Conservation (phyloP, 2,329 filamentous ascomycete species). For the Colletotrichum chlorophyti region DNA sequence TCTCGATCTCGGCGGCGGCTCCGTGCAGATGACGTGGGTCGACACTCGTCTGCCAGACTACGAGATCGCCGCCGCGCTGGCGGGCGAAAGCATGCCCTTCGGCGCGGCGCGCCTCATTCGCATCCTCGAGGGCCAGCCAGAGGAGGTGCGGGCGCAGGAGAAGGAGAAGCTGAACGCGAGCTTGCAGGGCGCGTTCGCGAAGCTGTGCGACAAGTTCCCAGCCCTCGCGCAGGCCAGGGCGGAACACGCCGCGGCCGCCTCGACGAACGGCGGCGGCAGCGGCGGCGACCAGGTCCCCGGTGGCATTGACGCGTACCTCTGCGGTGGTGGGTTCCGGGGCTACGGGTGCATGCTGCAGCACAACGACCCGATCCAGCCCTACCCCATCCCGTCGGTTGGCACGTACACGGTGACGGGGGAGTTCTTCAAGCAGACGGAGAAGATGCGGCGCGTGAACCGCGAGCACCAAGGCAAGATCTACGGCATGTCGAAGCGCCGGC, state of each 20-base stretch:
- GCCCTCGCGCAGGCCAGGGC: constrained; percentile 48
- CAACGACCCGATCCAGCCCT: constrained; percentile 74
- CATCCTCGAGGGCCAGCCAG: constrained; percentile 50
- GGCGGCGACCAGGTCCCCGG: constrained; percentile 33
- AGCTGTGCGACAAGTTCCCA: constrained; percentile 56
- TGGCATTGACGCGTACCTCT: constrained; percentile 79
- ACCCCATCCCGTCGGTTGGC: constrained; percentile 84
- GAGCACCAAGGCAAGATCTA: constrained; percentile 66
- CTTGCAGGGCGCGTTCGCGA: constrained; percentile 66
- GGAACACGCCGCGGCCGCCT: constrained; percentile 33
- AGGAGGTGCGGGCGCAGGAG: constrained; percentile 51
- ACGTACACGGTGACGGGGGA: constrained; percentile 72
- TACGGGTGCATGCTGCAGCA: constrained; percentile 92
- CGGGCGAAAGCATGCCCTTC: constrained; percentile 65
- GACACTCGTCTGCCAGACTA: constrained; percentile 56
- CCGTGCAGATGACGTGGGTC: constrained; percentile 70
- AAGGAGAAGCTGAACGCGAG: constrained; percentile 61
- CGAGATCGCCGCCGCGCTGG: constrained; percentile 58
- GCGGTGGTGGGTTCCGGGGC: constrained; percentile 87
- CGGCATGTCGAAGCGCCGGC: constrained; percentile 80
- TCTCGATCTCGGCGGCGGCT: constrained; percentile 83
- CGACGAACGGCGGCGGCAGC: constrained; percentile 36
- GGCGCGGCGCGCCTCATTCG: constrained; percentile 65
- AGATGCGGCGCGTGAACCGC: constrained; percentile 59
- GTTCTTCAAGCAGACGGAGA: constrained; percentile 62